These are phyloP conservation scores for Curvularia sp. DNA, from an alignment of 2,329 filamentous ascomycete species.

Conservation along the genomic window DNA sequence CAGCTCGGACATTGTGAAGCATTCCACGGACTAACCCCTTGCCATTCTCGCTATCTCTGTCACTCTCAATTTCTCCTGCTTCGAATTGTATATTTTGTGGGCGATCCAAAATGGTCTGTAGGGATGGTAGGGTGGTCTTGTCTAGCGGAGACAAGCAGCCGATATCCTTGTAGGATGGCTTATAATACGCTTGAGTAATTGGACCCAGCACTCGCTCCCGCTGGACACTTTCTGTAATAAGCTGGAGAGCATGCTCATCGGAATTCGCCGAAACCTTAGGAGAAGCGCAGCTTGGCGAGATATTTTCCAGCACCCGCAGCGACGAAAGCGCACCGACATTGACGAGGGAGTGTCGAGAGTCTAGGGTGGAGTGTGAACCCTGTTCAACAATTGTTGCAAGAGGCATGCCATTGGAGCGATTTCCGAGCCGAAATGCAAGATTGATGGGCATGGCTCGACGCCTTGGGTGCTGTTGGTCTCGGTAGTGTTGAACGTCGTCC, in stretches of 20 bases:
- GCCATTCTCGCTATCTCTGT: conserved; percentile 20
- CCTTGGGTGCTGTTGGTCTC: conserved; percentile 27
- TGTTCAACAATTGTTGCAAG: conserved; percentile 57
- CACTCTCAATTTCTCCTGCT: conserved; percentile 9
- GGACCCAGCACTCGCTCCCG: conserved; percentile 12
- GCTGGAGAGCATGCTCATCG: conserved; percentile 25
- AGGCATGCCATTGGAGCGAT: conserved; percentile 46
- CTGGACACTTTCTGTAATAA: conserved; percentile 27
- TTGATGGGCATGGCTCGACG: conserved; percentile 34
- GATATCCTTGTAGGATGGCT: conserved; percentile 12
- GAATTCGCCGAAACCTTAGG: conserved; percentile 28
- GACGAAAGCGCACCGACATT: conserved; percentile 31
- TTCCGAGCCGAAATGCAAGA: conserved; percentile 36
- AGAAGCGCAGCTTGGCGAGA: conserved; percentile 24
- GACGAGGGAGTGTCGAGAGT: conserved; percentile 43
- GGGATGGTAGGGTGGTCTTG: conserved; percentile 21
- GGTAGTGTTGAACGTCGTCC: conserved; percentile 9
- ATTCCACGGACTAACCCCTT: conserved; percentile 35
- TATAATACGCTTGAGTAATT: background rate
- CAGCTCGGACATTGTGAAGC: conserved; percentile 32
- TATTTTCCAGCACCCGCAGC: conserved; percentile 22
- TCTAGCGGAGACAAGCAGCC: conserved; percentile 11
- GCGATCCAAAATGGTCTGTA: conserved; percentile 6
- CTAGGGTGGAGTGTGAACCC: conserved; percentile 52
- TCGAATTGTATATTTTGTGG: conserved; percentile 15